phyloP scores from a whole-genome alignment of 2,329 filamentous ascomycete species.

The Colletotrichum shisoi region DNA sequence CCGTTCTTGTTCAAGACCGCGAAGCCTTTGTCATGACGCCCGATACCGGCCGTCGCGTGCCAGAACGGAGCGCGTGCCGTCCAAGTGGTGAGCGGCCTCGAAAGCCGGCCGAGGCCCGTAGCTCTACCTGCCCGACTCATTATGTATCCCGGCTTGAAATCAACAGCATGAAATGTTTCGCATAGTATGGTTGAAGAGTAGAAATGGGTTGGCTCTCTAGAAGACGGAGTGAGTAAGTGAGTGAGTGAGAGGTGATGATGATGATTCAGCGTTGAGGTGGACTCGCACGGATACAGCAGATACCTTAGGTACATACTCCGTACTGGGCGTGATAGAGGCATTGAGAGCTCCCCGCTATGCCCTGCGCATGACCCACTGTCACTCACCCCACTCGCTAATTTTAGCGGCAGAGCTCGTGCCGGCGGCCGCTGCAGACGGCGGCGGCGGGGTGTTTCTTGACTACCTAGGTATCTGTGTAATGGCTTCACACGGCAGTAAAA shows the following conservation, averaged over 20 bases:
- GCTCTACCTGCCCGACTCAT: constrained; percentile 26
- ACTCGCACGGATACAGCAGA: constrained; percentile 10
- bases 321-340: not conserved
- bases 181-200: constrained; percentile 12
- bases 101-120: constrained; percentile 24
- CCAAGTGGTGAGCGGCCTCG: constrained; percentile 22
- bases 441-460: not conserved
- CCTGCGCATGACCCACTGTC: constrained; percentile 5
- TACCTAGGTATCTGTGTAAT: not conserved
- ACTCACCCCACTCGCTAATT: constrained; percentile 9
- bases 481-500: not conserved
- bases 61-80: constrained; percentile 10
- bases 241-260: not conserved
- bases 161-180: constrained; percentile 6
- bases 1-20: not conserved
- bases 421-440: not conserved
- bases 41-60: constrained; percentile 5
- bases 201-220: not conserved
- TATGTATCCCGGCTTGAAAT: constrained; percentile 8
- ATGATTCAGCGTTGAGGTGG: constrained; percentile 11
- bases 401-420: constrained; percentile 8
- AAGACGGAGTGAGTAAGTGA: not conserved
- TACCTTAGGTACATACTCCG: too few species aligned
- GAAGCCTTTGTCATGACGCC: constrained; percentile 6
- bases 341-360: not conserved